phyloP scores from a whole-genome alignment of 306 rosid species.

The Carpinus viminea region DNA sequence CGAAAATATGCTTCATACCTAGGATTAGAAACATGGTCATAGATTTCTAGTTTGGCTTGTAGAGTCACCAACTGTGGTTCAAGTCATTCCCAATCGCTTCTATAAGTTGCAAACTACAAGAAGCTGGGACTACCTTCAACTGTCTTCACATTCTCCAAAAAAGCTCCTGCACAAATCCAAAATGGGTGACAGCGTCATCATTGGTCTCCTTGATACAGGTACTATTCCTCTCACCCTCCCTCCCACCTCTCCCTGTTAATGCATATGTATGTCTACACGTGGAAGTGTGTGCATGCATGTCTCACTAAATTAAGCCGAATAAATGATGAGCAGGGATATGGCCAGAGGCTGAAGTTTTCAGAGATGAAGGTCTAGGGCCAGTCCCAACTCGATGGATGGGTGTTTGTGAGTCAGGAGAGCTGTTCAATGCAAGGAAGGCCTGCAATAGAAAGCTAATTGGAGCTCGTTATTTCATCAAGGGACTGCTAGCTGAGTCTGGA shows the following conservation, averaged over 20 bases:
- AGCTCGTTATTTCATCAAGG: constrained; percentile 51
- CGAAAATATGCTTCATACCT: background rate
- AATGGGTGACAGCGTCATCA: constrained; percentile 42
- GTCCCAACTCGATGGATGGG: constrained; percentile 54
- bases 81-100: constrained; percentile 47
- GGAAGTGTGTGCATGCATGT: background rate
- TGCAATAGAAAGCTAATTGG: constrained; percentile 57
- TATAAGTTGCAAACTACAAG: constrained; percentile 52
- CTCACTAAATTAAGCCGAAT: constrained; percentile 1
- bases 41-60: constrained; percentile 5
- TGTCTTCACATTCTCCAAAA: constrained; percentile 30
- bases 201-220: constrained; percentile 59
- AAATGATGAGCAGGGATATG: constrained; percentile 43
- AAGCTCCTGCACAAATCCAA: constrained; percentile 27
- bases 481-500: constrained; percentile 41
- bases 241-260: background rate
- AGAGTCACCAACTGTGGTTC: constrained; percentile 48
- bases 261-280: background rate
- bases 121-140: constrained; percentile 59
- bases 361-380: constrained; percentile 44
- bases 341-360: constrained; percentile 57
- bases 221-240: background rate
- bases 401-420: constrained; percentile 42
- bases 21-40: background rate
- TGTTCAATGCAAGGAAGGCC: constrained; percentile 35